A percentile compares a stretch with the other conserved stretches of the same genome.
These are phyloP conservation scores for Caloboletus inedulis DNA, from an alignment of 1,284 basidiomycete species.

Conservation along the genomic window DNA sequence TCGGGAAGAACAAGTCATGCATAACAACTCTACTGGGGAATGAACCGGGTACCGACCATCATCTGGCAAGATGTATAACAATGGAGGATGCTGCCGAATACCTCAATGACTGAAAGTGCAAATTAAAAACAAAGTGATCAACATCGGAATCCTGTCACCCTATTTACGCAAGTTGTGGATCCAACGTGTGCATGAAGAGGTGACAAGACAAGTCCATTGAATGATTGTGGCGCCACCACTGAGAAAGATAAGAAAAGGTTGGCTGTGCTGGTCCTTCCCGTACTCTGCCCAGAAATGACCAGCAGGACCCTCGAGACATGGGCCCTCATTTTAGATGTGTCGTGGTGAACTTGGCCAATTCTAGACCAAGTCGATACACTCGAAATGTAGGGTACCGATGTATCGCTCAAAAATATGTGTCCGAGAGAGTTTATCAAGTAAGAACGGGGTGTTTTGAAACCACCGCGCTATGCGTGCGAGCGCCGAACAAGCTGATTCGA, in stretches of 20 bases:
- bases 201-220: constrained; percentile 4
- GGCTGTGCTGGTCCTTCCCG: not conserved
- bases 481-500: not conserved
- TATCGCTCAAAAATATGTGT: not conserved
- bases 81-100: not conserved
- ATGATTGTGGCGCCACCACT: not conserved
- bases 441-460: not conserved
- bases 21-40: too few relatives aligned
- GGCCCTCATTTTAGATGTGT: not conserved
- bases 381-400: not conserved
- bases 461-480: not conserved
- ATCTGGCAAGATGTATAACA: too few relatives aligned
- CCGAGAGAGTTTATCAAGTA: not conserved
- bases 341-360: not conserved
- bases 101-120: not conserved
- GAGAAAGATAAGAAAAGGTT: not conserved
- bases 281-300: not conserved
- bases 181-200: too few relatives aligned
- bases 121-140: not conserved
- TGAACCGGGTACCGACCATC: too few relatives aligned
- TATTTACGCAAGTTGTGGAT: too few relatives aligned
- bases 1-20: not conserved
- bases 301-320: not conserved
- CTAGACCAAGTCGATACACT: not conserved
- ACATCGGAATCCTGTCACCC: too few relatives aligned